Conservation (phyloP, 352 stramenopile genomes). For the Phytophthora chlamydospora region DNA sequence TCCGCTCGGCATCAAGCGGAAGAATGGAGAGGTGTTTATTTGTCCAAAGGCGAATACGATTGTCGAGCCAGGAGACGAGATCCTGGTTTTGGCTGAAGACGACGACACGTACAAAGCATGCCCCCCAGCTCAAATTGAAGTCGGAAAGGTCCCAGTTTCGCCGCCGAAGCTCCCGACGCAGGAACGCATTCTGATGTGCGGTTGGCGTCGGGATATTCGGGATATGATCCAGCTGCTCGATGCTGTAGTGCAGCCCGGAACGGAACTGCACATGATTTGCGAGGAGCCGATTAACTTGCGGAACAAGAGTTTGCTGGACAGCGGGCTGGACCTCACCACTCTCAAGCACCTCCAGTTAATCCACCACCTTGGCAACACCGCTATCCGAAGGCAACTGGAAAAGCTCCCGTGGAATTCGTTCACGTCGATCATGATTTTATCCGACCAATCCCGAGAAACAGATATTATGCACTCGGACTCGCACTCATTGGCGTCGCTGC, state of each 20-base stretch:
- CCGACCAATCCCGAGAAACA: constrained; percentile 67
- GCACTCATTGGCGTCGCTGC: constrained; percentile 80
- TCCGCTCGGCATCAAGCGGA: constrained; percentile 78
- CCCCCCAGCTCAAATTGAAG: constrained; percentile 43
- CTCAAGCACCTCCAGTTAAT: constrained; percentile 64
- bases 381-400: constrained; percentile 76
- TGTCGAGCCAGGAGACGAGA: constrained; percentile 62
- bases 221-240: constrained; percentile 90
- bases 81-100: constrained; percentile 88
- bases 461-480: constrained; percentile 91
- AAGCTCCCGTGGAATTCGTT: constrained; percentile 67
- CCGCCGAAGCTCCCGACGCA: constrained; percentile 27
- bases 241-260: constrained; percentile 60
- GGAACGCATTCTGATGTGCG: constrained; percentile 87
- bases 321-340: constrained; percentile 52
- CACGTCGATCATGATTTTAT: constrained; percentile 86
- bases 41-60: constrained; percentile 43
- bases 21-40: constrained; percentile 65
- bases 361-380: constrained; percentile 83
- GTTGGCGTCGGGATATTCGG: constrained; percentile 89
- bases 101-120: constrained; percentile 88
- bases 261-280: constrained; percentile 86
- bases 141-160: constrained; percentile 35
- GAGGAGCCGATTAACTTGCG: constrained; percentile 70
- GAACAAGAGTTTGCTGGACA: constrained; percentile 65